Evolutionary conservation across 2,329 filamentous ascomycete genomes (phyloP).

Genomic region (Fusarium setosum): DNA sequence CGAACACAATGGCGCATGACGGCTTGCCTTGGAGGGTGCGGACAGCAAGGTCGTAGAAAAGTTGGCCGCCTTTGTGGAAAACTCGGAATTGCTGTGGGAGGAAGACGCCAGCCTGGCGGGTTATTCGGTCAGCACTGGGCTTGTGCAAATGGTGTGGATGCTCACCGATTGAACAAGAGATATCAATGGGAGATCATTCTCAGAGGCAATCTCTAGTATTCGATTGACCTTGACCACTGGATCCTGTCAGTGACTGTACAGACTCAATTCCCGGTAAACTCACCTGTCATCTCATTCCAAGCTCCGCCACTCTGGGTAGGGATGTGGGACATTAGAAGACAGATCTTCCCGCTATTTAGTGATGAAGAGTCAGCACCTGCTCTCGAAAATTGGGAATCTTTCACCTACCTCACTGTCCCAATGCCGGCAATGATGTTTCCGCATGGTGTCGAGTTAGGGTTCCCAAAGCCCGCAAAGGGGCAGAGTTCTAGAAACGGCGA

Average conservation of each 20-base stretch:
- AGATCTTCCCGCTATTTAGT: constrained; percentile 17
- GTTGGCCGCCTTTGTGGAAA: constrained; percentile 51
- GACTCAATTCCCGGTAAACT: fast-evolving
- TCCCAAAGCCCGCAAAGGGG: not conserved
- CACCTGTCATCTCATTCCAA: constrained; percentile 55
- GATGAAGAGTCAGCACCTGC: not conserved
- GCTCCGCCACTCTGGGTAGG: constrained; percentile 55
- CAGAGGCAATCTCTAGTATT: constrained; percentile 44
- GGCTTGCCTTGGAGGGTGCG: constrained; percentile 51
- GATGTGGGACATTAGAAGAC: constrained; percentile 54
- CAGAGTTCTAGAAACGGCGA: not conserved
- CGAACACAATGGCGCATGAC: constrained; percentile 55
- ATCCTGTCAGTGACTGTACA: not conserved
- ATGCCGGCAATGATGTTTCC: not conserved
- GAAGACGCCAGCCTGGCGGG: not conserved
- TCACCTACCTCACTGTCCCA: not conserved
- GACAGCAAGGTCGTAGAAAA: constrained; percentile 54
- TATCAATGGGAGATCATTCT: constrained; percentile 54
- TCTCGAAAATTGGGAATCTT: not conserved
- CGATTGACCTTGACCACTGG: constrained; percentile 50
- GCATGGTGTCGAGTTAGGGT: not conserved
- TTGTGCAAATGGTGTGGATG: not conserved
- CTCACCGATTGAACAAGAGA: constrained; percentile 51
- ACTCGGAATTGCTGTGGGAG: constrained; percentile 57
- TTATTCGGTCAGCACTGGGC: not conserved